Evolutionary conservation across 1,284 basidiomycete genomes (phyloP).

Genomic region (Austroboletus olivaceoglutinosus): DNA sequence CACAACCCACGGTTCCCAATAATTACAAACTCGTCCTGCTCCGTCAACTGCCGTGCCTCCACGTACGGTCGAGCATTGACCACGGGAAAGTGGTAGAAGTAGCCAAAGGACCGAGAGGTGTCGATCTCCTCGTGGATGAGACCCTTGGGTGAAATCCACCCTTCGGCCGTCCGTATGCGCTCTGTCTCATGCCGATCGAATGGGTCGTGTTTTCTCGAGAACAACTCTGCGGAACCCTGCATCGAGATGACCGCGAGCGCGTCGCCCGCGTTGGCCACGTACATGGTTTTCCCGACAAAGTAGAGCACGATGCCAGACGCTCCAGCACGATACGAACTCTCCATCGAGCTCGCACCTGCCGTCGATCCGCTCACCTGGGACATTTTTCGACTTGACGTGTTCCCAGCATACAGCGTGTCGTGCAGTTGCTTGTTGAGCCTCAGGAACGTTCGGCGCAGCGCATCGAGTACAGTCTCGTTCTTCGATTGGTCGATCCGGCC

Average conservation of each 20-base stretch:
- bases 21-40: conserved; percentile 96
- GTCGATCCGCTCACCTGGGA: conserved; percentile 60
- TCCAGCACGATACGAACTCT: conserved; percentile 61
- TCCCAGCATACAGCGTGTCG: conserved; percentile 54
- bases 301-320: conserved; percentile 89
- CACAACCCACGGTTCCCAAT: conserved; percentile 92
- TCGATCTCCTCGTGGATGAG: conserved; percentile 92
- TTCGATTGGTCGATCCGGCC: conserved; percentile 33
- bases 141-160: conserved; percentile 95
- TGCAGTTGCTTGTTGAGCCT: conserved; percentile 79
- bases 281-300: conserved; percentile 77
- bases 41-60: conserved; percentile 66
- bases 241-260: conserved; percentile 87
- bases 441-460: conserved; percentile 83
- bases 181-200: conserved; percentile 84
- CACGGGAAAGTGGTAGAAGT: conserved; percentile 88
- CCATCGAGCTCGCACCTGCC: conserved; percentile 31
- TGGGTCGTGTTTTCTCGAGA: conserved; percentile 88
- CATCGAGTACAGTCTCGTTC: conserved; percentile 64
- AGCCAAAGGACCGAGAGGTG: conserved; percentile 91
- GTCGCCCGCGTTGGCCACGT: conserved; percentile 90
- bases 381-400: conserved; percentile 56
- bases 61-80: conserved; percentile 90
- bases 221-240: conserved; percentile 73
- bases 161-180: conserved; percentile 89